Percentiles rank a stretch among this genome's conserved stretches.
These are phyloP conservation scores for Nothopassalora personata DNA, from an alignment of 2,329 filamentous ascomycete genomes.

Conservation along the genomic window DNA sequence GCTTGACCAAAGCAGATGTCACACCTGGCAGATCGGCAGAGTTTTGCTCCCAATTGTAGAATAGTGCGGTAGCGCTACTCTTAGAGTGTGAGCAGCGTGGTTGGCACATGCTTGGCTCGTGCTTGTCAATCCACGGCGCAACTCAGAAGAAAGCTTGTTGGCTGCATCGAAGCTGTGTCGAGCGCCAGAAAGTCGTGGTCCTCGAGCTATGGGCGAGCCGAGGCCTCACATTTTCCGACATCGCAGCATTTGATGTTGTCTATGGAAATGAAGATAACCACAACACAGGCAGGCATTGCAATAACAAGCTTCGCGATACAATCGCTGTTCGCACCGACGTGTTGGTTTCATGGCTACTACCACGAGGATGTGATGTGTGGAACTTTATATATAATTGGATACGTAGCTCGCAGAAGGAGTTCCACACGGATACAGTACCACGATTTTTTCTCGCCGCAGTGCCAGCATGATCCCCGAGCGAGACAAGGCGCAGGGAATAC, in stretches of 20 bases:
- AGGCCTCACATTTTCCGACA: not conserved
- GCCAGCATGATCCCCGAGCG: not conserved
- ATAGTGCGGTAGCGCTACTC: not conserved
- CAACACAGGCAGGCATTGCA: not conserved
- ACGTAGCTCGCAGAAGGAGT: too few species aligned
- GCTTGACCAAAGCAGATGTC: not conserved
- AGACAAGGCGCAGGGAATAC: not conserved
- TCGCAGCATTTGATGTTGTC: not conserved
- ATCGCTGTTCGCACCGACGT: not conserved
- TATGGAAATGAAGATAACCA: not conserved
- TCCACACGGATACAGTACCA: not conserved
- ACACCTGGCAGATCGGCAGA: conserved; percentile 1
- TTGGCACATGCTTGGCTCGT: conserved; percentile 6
- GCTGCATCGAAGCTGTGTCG: not conserved
- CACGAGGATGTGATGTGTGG: not conserved
- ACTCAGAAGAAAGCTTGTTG: not conserved
- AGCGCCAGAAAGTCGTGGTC: conserved; percentile 1
- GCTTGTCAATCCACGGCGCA: not conserved
- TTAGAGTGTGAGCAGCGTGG: not conserved
- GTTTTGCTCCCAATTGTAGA: not conserved
- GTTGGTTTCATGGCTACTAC: not conserved
- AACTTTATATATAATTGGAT: too few species aligned
- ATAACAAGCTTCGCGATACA: not conserved
- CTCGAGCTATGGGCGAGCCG: not conserved
- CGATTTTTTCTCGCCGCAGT: not conserved